A percentile compares a stretch with the other conserved stretches of the same genome.
phyloP scores from a whole-genome alignment of 1,139 yeast genomes.

The Diutina neorugosa region DNA sequence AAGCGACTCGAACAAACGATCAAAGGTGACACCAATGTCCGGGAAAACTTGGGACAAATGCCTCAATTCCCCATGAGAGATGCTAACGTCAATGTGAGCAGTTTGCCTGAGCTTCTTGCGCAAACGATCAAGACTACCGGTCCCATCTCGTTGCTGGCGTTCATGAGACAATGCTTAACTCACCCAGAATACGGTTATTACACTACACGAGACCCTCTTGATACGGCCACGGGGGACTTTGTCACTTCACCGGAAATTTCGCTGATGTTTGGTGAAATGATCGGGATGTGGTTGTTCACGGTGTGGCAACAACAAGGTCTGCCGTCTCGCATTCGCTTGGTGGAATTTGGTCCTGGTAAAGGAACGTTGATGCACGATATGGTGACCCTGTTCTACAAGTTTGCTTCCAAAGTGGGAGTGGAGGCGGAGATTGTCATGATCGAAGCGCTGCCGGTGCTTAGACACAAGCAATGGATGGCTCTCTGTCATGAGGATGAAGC shows the following conservation, averaged over 20 bases:
- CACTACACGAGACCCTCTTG: constrained; percentile 67
- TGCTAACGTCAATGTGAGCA: constrained; percentile 10
- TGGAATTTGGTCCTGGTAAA: constrained; percentile 84
- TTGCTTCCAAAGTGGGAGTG: constrained; percentile 18
- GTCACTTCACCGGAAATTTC: constrained; percentile 82
- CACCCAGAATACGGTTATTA: constrained; percentile 75
- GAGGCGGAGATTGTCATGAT: constrained; percentile 41
- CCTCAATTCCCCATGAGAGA: constrained; percentile 21
- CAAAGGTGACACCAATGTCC: constrained; percentile 26
- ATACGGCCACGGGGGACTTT: constrained; percentile 54
- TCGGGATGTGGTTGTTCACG: constrained; percentile 61
- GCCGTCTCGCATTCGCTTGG: constrained; percentile 39
- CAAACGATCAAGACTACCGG: constrained; percentile 61
- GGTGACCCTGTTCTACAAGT: constrained; percentile 33
- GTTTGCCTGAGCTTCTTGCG: constrained; percentile 29
- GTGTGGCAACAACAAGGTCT: constrained; percentile 49
- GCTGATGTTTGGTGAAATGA: constrained; percentile 78
- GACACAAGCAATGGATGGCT: constrained; percentile 41
- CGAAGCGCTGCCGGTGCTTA: constrained; percentile 62
- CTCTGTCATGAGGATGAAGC: constrained; percentile 27
- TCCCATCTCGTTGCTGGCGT: constrained; percentile 61
- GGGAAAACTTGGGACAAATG: constrained; percentile 25
- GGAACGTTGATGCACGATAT: constrained; percentile 71
- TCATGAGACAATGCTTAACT: constrained; percentile 73
- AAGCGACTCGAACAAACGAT: constrained; percentile 22